phyloP scores from a whole-genome alignment of 306 rosid species.

The Oemleria cerasiformis region DNA sequence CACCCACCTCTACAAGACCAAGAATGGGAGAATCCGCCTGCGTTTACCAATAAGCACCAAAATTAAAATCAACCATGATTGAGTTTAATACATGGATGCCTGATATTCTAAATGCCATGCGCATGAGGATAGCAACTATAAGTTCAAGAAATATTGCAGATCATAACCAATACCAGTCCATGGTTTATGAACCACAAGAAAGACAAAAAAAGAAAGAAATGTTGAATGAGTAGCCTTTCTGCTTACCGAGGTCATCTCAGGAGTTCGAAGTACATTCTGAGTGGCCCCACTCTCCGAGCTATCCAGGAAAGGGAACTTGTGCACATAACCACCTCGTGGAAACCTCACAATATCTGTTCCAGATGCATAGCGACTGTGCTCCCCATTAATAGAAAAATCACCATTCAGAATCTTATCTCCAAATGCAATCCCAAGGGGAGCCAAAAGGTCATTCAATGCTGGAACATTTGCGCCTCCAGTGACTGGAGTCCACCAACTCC shows the following conservation, averaged over 20 bases:
- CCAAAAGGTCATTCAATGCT: slow-evolving; percentile 86
- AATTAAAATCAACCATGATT: neutral
- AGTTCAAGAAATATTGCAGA: neutral
- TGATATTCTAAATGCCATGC: neutral
- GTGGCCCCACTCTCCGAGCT: slow-evolving; percentile 99
- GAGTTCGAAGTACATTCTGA: slow-evolving; percentile 67
- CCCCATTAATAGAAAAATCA: slow-evolving; percentile 85
- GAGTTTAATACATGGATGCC: neutral
- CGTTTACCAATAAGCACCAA: slow-evolving; percentile 31
- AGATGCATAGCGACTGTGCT: slow-evolving; percentile 92
- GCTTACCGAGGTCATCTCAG: slow-evolving; percentile 65
- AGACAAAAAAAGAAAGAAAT: neutral
- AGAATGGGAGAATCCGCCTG: slow-evolving; percentile 97
- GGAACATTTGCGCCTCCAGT: slow-evolving; percentile 97
- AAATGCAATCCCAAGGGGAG: slow-evolving; percentile 94
- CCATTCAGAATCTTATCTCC: slow-evolving; percentile 93
- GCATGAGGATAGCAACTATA: neutral
- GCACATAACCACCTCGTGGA: slow-evolving; percentile 81
- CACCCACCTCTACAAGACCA: slow-evolving; percentile 57
- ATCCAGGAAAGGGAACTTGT: slow-evolving; percentile 83
- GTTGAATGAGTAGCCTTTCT: slow-evolving; percentile 1
- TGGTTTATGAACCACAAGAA: neutral
- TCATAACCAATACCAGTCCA: neutral
- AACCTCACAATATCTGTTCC: slow-evolving; percentile 94
- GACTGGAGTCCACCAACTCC: slow-evolving; percentile 99